phyloP scores from a whole-genome alignment of 805 yeast species.

The Schizosaccharomyces osmophilus region DNA sequence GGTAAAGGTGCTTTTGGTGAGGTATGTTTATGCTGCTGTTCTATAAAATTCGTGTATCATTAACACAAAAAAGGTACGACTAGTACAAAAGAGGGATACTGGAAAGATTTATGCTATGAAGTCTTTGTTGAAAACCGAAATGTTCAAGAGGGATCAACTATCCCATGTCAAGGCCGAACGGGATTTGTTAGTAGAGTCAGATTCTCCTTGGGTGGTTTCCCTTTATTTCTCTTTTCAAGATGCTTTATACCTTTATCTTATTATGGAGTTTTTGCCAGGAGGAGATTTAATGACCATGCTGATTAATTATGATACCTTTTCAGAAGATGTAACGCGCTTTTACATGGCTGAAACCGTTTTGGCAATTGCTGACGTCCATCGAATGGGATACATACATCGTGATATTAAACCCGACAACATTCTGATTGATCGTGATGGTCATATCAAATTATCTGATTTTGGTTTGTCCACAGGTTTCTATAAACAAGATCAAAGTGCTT shows the following conservation, averaged over 20 bases:
- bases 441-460: conserved; percentile 46
- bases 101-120: conserved; percentile 90
- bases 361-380: conserved; percentile 84
- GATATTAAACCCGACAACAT: conserved; percentile 96
- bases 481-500: conserved; percentile 74
- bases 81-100: conserved; percentile 79
- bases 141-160: conserved; percentile 81
- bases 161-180: conserved; percentile 92
- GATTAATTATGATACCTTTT: conserved; percentile 78
- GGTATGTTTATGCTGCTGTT: conserved; percentile 20
- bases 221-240: conserved; percentile 66
- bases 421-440: conserved; percentile 55
- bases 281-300: conserved; percentile 87
- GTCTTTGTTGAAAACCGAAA: conserved; percentile 67
- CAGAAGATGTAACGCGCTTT: conserved; percentile 70
- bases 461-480: conserved; percentile 81
- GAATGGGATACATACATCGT: conserved; percentile 79
- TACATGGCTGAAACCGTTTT: conserved; percentile 91
- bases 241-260: conserved; percentile 43
- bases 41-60: too few species aligned
- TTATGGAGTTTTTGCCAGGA: conserved; percentile 67
- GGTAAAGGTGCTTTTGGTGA: conserved; percentile 98
- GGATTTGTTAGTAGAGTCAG: conserved; percentile 77
- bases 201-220: conserved; percentile 74
- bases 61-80: conserved; percentile 14